phyloP scores from a whole-genome alignment of 2,329 filamentous ascomycete genomes.

The Lachnellula hyalina region DNA sequence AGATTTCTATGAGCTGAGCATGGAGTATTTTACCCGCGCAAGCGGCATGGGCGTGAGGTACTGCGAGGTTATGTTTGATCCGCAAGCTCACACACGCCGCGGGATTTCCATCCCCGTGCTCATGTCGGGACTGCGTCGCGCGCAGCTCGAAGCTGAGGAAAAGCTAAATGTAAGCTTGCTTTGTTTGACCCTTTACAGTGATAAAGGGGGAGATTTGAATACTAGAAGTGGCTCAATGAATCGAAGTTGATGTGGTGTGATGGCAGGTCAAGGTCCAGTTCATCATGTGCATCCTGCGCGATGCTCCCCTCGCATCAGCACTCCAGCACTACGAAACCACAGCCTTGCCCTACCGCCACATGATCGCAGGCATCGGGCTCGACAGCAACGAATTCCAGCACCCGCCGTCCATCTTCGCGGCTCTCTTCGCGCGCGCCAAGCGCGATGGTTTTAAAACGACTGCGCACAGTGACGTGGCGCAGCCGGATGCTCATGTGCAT shows the following conservation, averaged over 20 bases:
- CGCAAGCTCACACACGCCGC: constrained; percentile 63
- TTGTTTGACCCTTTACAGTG: background rate
- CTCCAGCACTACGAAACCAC: constrained; percentile 36
- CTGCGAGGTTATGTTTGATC: constrained; percentile 73
- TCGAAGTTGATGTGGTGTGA: background rate
- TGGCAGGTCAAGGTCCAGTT: constrained; percentile 41
- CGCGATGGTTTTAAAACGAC: constrained; percentile 52
- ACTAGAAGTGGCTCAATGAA: background rate
- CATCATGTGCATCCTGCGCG: constrained; percentile 65
- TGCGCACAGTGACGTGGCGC: constrained; percentile 56
- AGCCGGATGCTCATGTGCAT: constrained; percentile 63
- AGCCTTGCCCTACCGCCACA: constrained; percentile 24
- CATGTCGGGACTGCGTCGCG: constrained; percentile 54
- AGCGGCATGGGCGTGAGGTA: constrained; percentile 58
- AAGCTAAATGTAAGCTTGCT: background rate
- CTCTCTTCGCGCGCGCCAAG: constrained; percentile 50
- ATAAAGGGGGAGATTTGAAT: no score
- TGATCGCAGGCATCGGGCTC: constrained; percentile 54
- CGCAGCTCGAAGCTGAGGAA: constrained; percentile 51
- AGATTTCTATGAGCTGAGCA: constrained; percentile 66
- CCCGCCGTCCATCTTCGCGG: constrained; percentile 51
- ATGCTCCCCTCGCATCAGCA: constrained; percentile 55
- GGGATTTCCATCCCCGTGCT: constrained; percentile 57
- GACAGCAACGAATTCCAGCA: constrained; percentile 53
- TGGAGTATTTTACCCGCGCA: constrained; percentile 61